A percentile compares a stretch with the other conserved stretches of the same genome.
Conservation (phyloP, 208 protist genomes). For the Trypanosoma caninum region DNA sequence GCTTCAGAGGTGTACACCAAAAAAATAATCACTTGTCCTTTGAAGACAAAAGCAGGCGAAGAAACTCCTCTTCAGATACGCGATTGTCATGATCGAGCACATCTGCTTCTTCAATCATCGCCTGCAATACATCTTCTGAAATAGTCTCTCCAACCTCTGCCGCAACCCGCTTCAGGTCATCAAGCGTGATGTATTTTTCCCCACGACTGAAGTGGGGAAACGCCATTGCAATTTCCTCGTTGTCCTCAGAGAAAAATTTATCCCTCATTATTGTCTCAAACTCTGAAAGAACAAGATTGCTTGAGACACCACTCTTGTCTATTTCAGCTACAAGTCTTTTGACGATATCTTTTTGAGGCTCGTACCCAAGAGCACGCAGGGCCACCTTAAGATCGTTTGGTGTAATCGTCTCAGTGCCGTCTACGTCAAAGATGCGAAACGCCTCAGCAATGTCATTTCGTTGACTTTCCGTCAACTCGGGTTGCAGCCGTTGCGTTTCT, state of each 20-base stretch:
- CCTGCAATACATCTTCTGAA: constrained; percentile 94
- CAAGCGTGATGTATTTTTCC: constrained; percentile 94
- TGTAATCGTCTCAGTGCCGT: constrained; percentile 92
- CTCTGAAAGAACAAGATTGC: constrained; percentile 87
- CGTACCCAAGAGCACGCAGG: constrained; percentile 93
- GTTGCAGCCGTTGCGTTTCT: constrained; percentile 52
- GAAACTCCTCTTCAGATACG: constrained; percentile 94
- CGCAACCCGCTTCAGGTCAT: constrained; percentile 95
- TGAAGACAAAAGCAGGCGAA: constrained; percentile 85
- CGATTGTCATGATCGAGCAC: constrained; percentile 91
- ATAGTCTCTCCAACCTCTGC: constrained; percentile 94
- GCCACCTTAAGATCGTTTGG: constrained; percentile 93
- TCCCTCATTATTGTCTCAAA: constrained; percentile 91
- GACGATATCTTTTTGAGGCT: constrained; percentile 92
- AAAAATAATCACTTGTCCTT: constrained; percentile 20
- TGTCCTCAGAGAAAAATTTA: constrained; percentile 89
- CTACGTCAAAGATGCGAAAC: constrained; percentile 95
- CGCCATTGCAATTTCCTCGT: constrained; percentile 91
- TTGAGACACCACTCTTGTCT: constrained; percentile 89
- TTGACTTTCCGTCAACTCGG: constrained; percentile 84
- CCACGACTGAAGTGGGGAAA: constrained; percentile 95
- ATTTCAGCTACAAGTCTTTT: constrained; percentile 90
- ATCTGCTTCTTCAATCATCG: constrained; percentile 96
- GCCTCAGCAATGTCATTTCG: constrained; percentile 93
- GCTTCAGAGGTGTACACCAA: too few relatives aligned